Evolutionary conservation across 1,284 basidiomycete genomes (phyloP).

Genomic region (Rhodotorula sp.): DNA sequence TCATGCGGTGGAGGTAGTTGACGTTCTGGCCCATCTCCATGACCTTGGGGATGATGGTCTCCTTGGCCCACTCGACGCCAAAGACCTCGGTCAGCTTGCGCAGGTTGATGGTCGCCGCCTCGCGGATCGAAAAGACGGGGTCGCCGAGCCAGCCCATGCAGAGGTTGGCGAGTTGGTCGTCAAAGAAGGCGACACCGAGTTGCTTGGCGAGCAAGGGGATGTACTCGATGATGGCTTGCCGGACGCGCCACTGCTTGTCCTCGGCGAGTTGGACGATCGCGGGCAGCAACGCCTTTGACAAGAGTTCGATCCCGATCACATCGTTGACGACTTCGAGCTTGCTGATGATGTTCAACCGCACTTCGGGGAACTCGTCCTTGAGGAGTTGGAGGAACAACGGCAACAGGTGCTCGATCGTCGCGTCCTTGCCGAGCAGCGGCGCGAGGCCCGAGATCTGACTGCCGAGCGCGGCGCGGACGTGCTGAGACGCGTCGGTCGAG

Average conservation of each 20-base stretch:
- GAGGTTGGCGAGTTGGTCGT: constrained; percentile 91
- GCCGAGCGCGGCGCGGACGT: constrained; percentile 93
- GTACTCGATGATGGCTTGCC: constrained; percentile 99
- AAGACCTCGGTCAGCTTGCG: constrained; percentile 98
- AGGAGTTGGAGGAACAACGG: constrained; percentile 93
- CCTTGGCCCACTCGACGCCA: constrained; percentile 95
- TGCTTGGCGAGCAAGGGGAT: constrained; percentile 94
- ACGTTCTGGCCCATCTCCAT: constrained; percentile 96
- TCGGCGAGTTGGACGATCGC: constrained; percentile 98
- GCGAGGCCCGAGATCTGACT: constrained; percentile 98
- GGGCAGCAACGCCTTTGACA: constrained; percentile 93
- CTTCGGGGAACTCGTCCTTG: constrained; percentile 99
- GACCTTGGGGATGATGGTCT: constrained; percentile 94
- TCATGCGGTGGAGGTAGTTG: constrained; percentile 98
- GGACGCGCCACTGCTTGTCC: constrained; percentile 99
- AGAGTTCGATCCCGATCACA: constrained; percentile 93
- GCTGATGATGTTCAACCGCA: constrained; percentile 96
- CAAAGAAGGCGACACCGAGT: constrained; percentile 94
- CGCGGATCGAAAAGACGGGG: constrained; percentile 96
- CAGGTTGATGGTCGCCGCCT: constrained; percentile 94
- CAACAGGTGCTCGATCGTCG: constrained; percentile 94
- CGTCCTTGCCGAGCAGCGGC: constrained; percentile 87
- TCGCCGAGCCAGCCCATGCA: constrained; percentile 99
- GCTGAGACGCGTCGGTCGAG: constrained; percentile 89
- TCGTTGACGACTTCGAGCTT: constrained; percentile 95